A percentile compares a stretch with the other conserved stretches of the same genome.
phyloP scores from a whole-genome alignment of 2,329 filamentous ascomycete species.

The Neofusicoccum laricinum region DNA sequence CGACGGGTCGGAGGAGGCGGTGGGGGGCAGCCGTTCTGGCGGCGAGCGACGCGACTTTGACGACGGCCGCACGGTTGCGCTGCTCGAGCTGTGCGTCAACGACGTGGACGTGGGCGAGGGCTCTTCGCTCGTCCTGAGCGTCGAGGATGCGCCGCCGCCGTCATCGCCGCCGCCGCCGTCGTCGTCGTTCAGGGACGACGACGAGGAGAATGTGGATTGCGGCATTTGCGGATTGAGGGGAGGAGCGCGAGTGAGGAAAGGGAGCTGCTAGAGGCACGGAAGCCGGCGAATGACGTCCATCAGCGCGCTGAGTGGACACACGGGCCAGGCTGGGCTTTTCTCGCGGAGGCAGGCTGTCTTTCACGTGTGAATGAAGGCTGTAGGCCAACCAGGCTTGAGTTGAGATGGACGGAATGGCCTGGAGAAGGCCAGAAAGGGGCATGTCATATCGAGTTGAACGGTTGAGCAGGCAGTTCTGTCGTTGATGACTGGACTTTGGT shows the following conservation, averaged over 20 bases:
- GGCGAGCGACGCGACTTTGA: background rate
- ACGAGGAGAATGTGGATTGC: background rate
- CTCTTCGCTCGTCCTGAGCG: background rate
- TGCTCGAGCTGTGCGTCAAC: conserved; percentile 5
- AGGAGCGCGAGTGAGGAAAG: background rate
- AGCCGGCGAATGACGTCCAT: background rate
- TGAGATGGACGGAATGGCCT: too few relatives aligned
- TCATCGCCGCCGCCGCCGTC: background rate
- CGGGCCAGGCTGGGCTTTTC: background rate
- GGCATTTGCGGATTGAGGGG: background rate
- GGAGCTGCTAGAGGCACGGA: background rate
- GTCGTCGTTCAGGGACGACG: background rate
- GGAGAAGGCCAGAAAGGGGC: too few relatives aligned
- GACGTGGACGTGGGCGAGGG: background rate
- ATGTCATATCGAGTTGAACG: too few relatives aligned
- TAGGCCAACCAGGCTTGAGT: too few relatives aligned
- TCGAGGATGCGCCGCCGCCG: background rate
- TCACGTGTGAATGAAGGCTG: too few relatives aligned
- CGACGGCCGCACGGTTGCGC: background rate
- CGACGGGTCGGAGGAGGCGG: conserved; percentile 23
- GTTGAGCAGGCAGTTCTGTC: too few relatives aligned
- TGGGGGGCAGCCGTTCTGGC: background rate
- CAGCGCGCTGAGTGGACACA: background rate
- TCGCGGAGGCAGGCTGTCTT: too few relatives aligned
- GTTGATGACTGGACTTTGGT: too few relatives aligned